These are phyloP conservation scores for Xylariales sp. DNA, from an alignment of 2,329 filamentous ascomycete species.

Conservation along the genomic window DNA sequence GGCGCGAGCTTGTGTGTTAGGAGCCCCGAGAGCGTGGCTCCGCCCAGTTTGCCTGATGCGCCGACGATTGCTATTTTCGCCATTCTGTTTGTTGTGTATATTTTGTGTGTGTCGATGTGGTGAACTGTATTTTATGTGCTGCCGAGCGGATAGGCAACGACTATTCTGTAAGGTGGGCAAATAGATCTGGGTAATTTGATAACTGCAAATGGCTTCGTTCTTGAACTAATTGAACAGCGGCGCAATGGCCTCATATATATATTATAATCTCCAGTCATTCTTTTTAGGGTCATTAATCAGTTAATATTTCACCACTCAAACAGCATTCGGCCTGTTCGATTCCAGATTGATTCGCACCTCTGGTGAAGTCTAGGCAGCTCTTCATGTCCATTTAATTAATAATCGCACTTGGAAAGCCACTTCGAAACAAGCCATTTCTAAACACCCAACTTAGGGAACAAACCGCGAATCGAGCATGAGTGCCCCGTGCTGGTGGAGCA, in stretches of 20 bases:
- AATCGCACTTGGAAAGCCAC: not conserved
- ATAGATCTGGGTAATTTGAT: not conserved
- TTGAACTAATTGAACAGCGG: not conserved
- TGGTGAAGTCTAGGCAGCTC: not conserved
- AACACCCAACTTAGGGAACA: constrained; percentile 29
- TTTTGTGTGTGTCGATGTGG: not conserved
- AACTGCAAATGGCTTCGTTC: not conserved
- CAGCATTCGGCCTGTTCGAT: not conserved
- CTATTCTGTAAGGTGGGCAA: not conserved
- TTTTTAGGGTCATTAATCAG: not conserved
- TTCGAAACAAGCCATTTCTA: not conserved
- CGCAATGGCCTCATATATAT: constrained; percentile 7
- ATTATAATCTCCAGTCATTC: not conserved
- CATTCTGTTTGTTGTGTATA: constrained; percentile 24
- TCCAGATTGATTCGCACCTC: not conserved
- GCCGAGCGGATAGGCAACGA: not conserved
- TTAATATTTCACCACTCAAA: not conserved
- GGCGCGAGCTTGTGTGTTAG: constrained; percentile 51
- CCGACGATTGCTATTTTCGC: constrained; percentile 61
- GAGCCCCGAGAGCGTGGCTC: constrained; percentile 62
- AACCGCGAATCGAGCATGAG: constrained; percentile 23
- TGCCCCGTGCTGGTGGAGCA: not conserved
- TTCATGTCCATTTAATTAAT: constrained; percentile 16
- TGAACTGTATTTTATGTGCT: not conserved
- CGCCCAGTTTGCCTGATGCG: constrained; percentile 64